Conservation (phyloP, 1,284 basidiomycete species). For the Sanghuangporus sanghuang region DNA sequence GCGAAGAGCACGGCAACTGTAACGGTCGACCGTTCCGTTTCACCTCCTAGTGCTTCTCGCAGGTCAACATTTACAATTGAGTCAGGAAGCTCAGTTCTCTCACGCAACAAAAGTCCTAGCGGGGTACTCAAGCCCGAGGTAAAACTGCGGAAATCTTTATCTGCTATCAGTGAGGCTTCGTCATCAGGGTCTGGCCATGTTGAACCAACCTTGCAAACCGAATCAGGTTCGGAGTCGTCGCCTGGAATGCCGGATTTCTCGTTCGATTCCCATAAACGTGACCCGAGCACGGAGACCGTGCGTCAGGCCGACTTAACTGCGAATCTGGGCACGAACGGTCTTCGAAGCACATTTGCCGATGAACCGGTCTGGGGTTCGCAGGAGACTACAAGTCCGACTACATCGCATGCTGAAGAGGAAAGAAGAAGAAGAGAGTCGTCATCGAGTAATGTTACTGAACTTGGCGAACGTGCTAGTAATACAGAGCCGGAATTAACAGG, state of each 20-base stretch:
- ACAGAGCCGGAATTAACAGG: neutral
- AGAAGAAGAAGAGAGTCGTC: neutral
- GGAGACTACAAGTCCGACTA: neutral
- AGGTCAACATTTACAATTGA: slow-evolving; percentile 1
- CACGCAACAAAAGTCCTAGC: slow-evolving; percentile 1
- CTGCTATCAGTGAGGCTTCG: slow-evolving; percentile 37
- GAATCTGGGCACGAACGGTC: neutral
- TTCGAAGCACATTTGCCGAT: neutral
- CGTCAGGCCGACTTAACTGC: slow-evolving; percentile 1
- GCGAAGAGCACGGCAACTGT: slow-evolving; percentile 7
- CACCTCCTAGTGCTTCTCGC: slow-evolving; percentile 9
- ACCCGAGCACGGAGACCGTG: slow-evolving; percentile 7
- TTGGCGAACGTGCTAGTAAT: neutral
- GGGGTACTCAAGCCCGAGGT: slow-evolving; percentile 53
- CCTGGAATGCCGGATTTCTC: neutral
- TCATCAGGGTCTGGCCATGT: neutral
- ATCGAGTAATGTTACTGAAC: neutral
- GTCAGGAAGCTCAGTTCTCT: neutral
- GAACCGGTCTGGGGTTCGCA: slow-evolving; percentile 12
- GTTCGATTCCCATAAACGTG: neutral
- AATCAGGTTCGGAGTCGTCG: neutral
- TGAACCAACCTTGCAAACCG: neutral
- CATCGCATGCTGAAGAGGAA: slow-evolving; percentile 4
- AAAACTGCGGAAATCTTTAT: slow-evolving; percentile 59
- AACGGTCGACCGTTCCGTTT: slow-evolving; percentile 7